A percentile compares a stretch with the other conserved stretches of the same genome.
phyloP scores from a whole-genome alignment of 1,139 yeast species.

The Scheffersomyces segobiensis region DNA sequence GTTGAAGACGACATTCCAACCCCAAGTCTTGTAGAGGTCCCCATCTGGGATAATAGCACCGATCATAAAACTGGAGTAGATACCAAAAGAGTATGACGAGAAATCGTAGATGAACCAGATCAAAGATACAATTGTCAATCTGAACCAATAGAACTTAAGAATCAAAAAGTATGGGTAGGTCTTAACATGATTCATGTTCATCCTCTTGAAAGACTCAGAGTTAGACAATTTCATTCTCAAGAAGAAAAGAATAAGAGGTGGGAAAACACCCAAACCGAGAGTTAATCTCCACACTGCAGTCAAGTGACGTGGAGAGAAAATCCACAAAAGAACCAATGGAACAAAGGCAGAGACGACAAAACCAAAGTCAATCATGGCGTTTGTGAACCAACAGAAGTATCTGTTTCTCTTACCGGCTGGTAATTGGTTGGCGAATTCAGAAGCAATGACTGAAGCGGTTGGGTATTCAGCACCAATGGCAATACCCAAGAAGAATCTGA shows the following conservation, averaged over 20 bases:
- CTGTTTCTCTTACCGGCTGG: slow-evolving; percentile 85
- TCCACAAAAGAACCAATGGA: slow-evolving; percentile 84
- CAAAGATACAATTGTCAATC: slow-evolving; percentile 66
- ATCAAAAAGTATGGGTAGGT: slow-evolving; percentile 67
- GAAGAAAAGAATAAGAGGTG: slow-evolving; percentile 76
- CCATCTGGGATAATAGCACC: slow-evolving; percentile 52
- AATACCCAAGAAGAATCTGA: slow-evolving; percentile 83
- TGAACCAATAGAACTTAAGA: slow-evolving; percentile 81
- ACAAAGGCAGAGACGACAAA: slow-evolving; percentile 84
- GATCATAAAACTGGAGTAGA: slow-evolving; percentile 72
- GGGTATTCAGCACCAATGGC: slow-evolving; percentile 93
- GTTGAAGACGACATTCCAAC: slow-evolving; percentile 90
- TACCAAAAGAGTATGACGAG: slow-evolving; percentile 82
- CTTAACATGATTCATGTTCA: slow-evolving; percentile 62
- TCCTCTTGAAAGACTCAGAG: slow-evolving; percentile 66
- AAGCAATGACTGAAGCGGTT: slow-evolving; percentile 89
- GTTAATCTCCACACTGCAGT: slow-evolving; percentile 89
- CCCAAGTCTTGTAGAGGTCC: slow-evolving; percentile 73
- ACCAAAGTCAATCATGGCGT: slow-evolving; percentile 84
- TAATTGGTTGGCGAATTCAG: slow-evolving; percentile 81
- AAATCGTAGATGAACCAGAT: slow-evolving; percentile 94
- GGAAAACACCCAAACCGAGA: slow-evolving; percentile 90
- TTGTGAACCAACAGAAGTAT: slow-evolving; percentile 87
- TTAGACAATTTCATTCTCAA: slow-evolving; percentile 76
- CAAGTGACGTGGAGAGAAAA: slow-evolving; percentile 68